Evolutionary conservation across 78 protist genomes (phyloP), one percentile per base, ranked within the genome.

Genomic region (Mastigamoeba balamuthi): DNA sequence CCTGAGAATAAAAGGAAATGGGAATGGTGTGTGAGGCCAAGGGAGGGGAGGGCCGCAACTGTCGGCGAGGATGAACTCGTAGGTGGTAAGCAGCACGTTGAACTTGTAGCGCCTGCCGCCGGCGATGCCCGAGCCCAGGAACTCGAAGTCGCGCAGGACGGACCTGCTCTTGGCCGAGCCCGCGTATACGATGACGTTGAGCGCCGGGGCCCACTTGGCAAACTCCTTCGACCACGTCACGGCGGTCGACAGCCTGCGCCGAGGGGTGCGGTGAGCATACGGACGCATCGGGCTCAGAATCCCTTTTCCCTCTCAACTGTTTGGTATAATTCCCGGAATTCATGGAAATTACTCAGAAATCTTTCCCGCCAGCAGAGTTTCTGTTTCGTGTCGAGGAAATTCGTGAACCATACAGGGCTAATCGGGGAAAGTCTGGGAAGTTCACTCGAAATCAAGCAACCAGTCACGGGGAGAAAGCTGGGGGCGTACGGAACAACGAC

Each of bases 401-500:
- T 29, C 28, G 69, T 33, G 29, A 64, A 3, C 6, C 29, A 27
- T 37, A 9, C 69, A 27, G 28, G 41, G 69, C 29, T 33, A 39
- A 5, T 2, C 41, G 41, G 41, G 41, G 41, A 39, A 39, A 39
- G 2, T 2, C 29, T 0, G 8, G 69, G 1, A 64, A 17, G 5
- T 27, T 3, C 1, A 0, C 41, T 6, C 6, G 7, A 42, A 6
- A 30, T 4, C 23, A 10, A 0, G 0, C 9, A 23, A 39, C 27
- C 40, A 9, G 25, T 40, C 53, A 39, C 25, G 1, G 6, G 35
- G 28, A 27, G 30, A n/a, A 3, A n/a, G 29, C 3, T 28, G 25
- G 28, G n/a, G 69, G 23, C 33, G 40, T 4, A 1, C 4, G 98
- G 98, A 8, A 90, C 98, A 6, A 94, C 95, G 27, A 95, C 91